These are phyloP conservation scores for Endocalyx cinctus DNA, from an alignment of 2,329 filamentous ascomycete species.

Conservation along the genomic window DNA sequence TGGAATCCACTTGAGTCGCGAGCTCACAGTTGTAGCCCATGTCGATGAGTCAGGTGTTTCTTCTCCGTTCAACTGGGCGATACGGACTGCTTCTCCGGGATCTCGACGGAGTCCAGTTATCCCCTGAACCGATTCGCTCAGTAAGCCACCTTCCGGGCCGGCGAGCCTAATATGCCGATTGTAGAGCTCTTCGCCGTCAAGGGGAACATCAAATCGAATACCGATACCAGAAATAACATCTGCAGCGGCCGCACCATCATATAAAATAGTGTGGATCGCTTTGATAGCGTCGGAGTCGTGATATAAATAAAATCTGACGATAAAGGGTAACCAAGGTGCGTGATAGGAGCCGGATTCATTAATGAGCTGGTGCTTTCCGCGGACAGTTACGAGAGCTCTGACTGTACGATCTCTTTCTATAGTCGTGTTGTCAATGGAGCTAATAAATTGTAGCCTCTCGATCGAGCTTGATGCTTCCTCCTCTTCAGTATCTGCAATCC, in stretches of 20 bases:
- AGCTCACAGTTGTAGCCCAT: constrained; percentile 42
- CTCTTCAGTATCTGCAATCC: constrained; percentile 35
- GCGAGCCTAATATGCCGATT: constrained; percentile 56
- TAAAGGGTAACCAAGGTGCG: constrained; percentile 49
- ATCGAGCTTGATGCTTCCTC: constrained; percentile 28
- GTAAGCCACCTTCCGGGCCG: constrained; percentile 49
- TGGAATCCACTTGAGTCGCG: constrained; percentile 51
- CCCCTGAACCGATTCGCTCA: constrained; percentile 55
- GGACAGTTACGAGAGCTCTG: constrained; percentile 43
- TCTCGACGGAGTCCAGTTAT: constrained; percentile 55
- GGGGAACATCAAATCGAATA: constrained; percentile 50
- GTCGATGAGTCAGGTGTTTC: constrained; percentile 37
- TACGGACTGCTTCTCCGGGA: constrained; percentile 43
- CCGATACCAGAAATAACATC: constrained; percentile 53
- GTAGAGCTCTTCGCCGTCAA: constrained; percentile 47
- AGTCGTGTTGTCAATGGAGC: constrained; percentile 46
- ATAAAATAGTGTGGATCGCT: constrained; percentile 52
- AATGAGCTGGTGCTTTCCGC: constrained; percentile 31
- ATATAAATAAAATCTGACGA: constrained; percentile 55
- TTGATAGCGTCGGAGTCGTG: constrained; percentile 50
- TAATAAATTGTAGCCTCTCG: constrained; percentile 41
- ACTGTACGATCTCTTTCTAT: constrained; percentile 38
- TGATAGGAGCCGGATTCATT: constrained; percentile 19
- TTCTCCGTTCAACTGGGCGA: constrained; percentile 45
- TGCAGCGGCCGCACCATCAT: constrained; percentile 42